Evolutionary conservation across 2,329 filamentous ascomycete species (phyloP).

Genomic region (Microdochium trichocladiopsis): DNA sequence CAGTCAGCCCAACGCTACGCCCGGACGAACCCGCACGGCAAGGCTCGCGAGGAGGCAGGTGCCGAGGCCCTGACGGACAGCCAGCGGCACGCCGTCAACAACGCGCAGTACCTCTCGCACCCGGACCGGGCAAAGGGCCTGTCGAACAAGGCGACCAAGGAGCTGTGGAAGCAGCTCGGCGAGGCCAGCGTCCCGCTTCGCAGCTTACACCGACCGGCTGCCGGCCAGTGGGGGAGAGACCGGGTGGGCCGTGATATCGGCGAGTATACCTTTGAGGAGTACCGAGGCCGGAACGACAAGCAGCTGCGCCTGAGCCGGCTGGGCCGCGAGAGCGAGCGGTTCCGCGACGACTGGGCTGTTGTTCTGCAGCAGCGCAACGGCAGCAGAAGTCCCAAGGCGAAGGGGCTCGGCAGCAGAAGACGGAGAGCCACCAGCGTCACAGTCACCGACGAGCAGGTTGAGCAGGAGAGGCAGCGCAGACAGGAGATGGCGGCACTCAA

Average conservation of each 20-base stretch:
- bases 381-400: too few species aligned
- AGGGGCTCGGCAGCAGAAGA: neutral
- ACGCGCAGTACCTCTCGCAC: conserved; percentile 9
- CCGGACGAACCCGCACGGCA: conserved; percentile 41
- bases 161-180: conserved; percentile 50
- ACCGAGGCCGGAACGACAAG: conserved; percentile 32
- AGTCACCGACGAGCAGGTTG: conserved; percentile 29
- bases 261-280: conserved; percentile 38
- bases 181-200: conserved; percentile 45
- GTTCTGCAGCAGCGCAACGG: conserved; percentile 6
- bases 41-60: conserved; percentile 34
- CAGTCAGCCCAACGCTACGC: conserved; percentile 39
- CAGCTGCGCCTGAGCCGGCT: conserved; percentile 35
- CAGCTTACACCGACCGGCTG: conserved; percentile 22
- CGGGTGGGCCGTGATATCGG: conserved; percentile 40
- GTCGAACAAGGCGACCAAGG: conserved; percentile 41
- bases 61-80: conserved; percentile 35
- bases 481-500: conserved; percentile 43
- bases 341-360: conserved; percentile 28
- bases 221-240: conserved; percentile 41
- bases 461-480: conserved; percentile 38
- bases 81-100: conserved; percentile 21
- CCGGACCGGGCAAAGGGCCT: neutral
- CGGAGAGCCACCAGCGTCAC: conserved; percentile 9
- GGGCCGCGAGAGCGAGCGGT: conserved; percentile 34